These are phyloP conservation scores for Mycena amicta DNA, from an alignment of 768 basidiomycete species.

Conservation along the genomic window DNA sequence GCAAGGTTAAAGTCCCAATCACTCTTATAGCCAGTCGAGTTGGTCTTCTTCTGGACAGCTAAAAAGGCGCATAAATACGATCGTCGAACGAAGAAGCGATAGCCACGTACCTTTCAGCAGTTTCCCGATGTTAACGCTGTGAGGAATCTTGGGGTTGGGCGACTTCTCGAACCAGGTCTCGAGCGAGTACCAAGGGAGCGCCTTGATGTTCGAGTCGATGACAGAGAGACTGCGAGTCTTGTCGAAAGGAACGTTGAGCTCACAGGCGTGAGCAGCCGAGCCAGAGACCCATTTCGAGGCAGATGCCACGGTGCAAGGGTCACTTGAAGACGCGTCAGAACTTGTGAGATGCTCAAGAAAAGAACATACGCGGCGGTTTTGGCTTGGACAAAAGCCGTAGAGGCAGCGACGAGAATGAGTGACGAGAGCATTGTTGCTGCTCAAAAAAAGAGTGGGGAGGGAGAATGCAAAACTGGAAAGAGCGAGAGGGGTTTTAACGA, in stretches of 20 bases:
- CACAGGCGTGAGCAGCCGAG: constrained; percentile 20
- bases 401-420: too few relatives aligned
- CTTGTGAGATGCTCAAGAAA: too few relatives aligned
- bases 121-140: constrained; percentile 27
- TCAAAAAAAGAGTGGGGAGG: too few relatives aligned
- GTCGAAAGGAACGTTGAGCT: constrained; percentile 24
- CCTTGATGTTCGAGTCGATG: constrained; percentile 21
- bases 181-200: constrained; percentile 18
- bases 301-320: constrained; percentile 17
- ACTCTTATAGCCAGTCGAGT: constrained; percentile 1
- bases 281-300: constrained; percentile 18
- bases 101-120: constrained; percentile 10
- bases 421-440: too few relatives aligned
- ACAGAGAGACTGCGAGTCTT: constrained; percentile 17
- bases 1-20: constrained; percentile 24
- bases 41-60: constrained; percentile 12
- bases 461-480: too few relatives aligned
- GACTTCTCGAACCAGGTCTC: constrained; percentile 22
- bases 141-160: constrained; percentile 23
- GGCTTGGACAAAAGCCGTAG: too few relatives aligned
- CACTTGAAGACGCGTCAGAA: too few relatives aligned
- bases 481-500: too few relatives aligned
- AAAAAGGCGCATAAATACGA: not conserved
- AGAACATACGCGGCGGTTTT: too few relatives aligned
- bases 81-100: too few relatives aligned